Evolutionary conservation across 1,139 yeast genomes (phyloP).

Genomic region (Yamadazyma sp.): DNA sequence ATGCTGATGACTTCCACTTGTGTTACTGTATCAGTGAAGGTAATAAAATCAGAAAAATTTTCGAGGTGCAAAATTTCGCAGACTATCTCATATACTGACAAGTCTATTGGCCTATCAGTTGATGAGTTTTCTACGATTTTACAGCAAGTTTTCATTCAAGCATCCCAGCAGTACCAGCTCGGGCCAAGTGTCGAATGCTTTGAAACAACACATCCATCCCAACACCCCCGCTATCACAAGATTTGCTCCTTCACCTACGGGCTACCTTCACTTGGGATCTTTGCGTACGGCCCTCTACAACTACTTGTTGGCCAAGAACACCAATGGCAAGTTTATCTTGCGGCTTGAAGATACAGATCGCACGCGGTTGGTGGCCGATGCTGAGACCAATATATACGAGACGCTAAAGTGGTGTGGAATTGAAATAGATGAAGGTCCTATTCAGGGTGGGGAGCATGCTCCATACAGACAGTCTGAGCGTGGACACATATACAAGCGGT

Average conservation of each 20-base stretch:
- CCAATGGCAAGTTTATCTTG: constrained; percentile 77
- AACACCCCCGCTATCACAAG: constrained; percentile 74
- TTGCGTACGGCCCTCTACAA: constrained; percentile 90
- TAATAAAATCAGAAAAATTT: background rate
- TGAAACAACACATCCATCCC: constrained; percentile 37
- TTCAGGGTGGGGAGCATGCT: constrained; percentile 61
- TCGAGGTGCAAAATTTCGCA: background rate
- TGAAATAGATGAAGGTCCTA: constrained; percentile 79
- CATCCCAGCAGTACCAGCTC: background rate
- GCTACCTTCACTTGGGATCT: constrained; percentile 87
- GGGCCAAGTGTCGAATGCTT: background rate
- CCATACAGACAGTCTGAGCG: constrained; percentile 89
- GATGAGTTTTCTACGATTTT: constrained; percentile 8
- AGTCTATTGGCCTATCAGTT: background rate
- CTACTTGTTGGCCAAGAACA: constrained; percentile 73
- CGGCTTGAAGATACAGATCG: constrained; percentile 93
- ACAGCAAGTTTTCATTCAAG: constrained; percentile 9
- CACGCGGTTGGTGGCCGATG: constrained; percentile 71
- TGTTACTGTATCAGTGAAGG: background rate
- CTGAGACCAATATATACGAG: constrained; percentile 77
- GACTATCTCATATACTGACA: background rate
- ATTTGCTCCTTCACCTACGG: constrained; percentile 99
- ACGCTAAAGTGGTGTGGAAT: constrained; percentile 79
- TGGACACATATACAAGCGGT: constrained; percentile 56
- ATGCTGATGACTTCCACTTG: background rate